Evolutionary conservation across 805 yeast genomes (phyloP), one percentile per base, ranked within the genome.

Genomic region (Sungouiella thailandica): DNA sequence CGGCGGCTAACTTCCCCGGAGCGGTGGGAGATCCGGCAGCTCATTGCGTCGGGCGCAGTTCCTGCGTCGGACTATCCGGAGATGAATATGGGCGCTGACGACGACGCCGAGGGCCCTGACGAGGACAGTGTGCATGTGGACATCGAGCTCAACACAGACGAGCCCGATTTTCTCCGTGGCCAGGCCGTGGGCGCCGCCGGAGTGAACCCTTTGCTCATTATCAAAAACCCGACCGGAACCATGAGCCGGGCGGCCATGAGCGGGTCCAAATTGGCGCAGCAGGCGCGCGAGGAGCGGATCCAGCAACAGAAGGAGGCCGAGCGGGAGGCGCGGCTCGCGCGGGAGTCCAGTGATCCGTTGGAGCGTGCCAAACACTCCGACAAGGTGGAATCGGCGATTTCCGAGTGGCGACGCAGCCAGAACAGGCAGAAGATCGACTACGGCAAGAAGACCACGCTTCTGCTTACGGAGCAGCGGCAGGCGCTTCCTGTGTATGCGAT

Each of bases 11-110:
- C 94, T 0, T 83, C 94, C 0, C 94, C 94, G 0, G 97, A 89
- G 57, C 60, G 87, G 36, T 89, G 96, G 95, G 97, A 90, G 52
- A 70, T 85, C 32, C 68, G 83, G 22, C 96, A 89, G 52, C 60
- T 89, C 28, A 83, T 83, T 17, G 80, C 90, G 0, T 75, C 90
- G 4, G 95, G 95, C 2, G 89, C 76, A 0, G 74, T 78, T 0
- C 66, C 78, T 4, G 74, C 81, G 1, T 68, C 75, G 3, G 89
- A 81, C 41, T 78, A 79, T 49, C 88, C 88, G 1, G 89, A 79
- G 34, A 50, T 80, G 10, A 38, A 36, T 15, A 44, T 38, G 4
- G 36, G 53, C 31, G 37, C 35, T 8, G 45, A 43, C 2, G 39
- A 56, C 7, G 55, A 48, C n/a, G 32, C 27, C 20, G 10, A 36